Evolutionary conservation across 768 basidiomycete species (phyloP).

Genomic region (Tricholoma sp.): DNA sequence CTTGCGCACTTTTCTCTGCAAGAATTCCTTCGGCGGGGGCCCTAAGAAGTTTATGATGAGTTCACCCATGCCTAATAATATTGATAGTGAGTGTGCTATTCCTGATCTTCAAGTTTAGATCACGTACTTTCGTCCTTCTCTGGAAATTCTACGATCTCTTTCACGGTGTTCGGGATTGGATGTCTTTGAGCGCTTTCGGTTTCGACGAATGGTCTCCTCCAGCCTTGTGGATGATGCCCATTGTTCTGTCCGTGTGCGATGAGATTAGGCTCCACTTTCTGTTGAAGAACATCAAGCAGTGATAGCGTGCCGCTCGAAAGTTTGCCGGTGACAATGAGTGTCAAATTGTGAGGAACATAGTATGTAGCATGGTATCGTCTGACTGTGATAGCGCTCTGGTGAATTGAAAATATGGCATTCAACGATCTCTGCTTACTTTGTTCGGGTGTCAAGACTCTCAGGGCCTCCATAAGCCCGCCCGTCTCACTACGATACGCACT

Average conservation of each 20-base stretch:
- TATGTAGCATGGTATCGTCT: slow-evolving; percentile 83
- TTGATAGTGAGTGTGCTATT: slow-evolving; percentile 1
- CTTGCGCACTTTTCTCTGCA: slow-evolving; percentile 59
- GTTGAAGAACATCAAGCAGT: slow-evolving; percentile 77
- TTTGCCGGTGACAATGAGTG: slow-evolving; percentile 85
- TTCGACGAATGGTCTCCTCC: slow-evolving; percentile 94
- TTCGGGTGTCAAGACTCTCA: slow-evolving; percentile 79
- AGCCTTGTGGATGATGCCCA: slow-evolving; percentile 69
- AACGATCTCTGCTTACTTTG: slow-evolving; percentile 53
- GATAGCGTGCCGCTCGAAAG: slow-evolving; percentile 70
- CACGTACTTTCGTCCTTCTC: slow-evolving; percentile 86
- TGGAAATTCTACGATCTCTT: slow-evolving; percentile 82
- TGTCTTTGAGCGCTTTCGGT: slow-evolving; percentile 66
- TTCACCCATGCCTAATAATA: slow-evolving; percentile 64
- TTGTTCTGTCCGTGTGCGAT: slow-evolving; percentile 67
- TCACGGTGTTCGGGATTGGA: slow-evolving; percentile 45
- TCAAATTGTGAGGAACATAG: slow-evolving; percentile 93
- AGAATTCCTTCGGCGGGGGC: slow-evolving; percentile 62
- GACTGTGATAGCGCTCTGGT: slow-evolving; percentile 43
- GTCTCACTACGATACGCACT: slow-evolving; percentile 97
- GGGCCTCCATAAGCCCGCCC: slow-evolving; percentile 90
- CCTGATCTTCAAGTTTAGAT: neutral
- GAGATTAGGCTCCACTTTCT: slow-evolving; percentile 78
- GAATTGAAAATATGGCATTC: neutral
- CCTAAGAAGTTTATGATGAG: slow-evolving; percentile 74